Evolutionary conservation across 805 yeast species (phyloP).

Genomic region (Saccharomycopsis guyanensis): DNA sequence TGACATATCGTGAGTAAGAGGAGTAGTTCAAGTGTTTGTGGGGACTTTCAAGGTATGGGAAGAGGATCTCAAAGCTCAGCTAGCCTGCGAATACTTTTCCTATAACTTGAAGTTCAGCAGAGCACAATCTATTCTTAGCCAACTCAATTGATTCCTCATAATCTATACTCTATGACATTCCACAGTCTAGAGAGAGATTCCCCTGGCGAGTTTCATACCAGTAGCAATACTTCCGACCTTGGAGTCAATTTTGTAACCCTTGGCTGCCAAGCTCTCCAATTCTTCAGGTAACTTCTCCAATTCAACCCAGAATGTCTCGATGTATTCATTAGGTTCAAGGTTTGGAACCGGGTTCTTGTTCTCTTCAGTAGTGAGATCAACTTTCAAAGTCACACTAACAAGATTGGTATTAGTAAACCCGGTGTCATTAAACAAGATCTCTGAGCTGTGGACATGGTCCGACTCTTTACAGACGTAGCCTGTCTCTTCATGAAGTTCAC

Average conservation of each 20-base stretch:
- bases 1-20: too few relatives aligned
- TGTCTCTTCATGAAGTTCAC: conserved; percentile 89
- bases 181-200: not conserved
- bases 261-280: conserved; percentile 41
- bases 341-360: conserved; percentile 65
- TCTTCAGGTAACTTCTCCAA: conserved; percentile 47
- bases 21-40: too few relatives aligned
- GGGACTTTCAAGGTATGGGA: too few relatives aligned
- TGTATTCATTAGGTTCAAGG: conserved; percentile 87
- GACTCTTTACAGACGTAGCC: conserved; percentile 69
- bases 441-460: conserved; percentile 33
- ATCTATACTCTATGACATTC: too few relatives aligned
- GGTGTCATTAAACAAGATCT: conserved; percentile 64
- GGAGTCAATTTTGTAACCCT: conserved; percentile 81
- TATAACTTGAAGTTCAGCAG: too few relatives aligned
- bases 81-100: too few relatives aligned
- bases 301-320: conserved; percentile 77
- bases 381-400: conserved; percentile 67
- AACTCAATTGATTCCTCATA: too few relatives aligned
- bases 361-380: conserved; percentile 60
- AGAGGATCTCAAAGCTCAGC: too few relatives aligned
- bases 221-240: conserved; percentile 80
- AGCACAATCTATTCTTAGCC: too few relatives aligned
- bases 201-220: conserved; percentile 57
- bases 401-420: conserved; percentile 88